These are phyloP conservation scores for Jamesozyma hellenica DNA, from an alignment of 805 yeast species.

Conservation along the genomic window DNA sequence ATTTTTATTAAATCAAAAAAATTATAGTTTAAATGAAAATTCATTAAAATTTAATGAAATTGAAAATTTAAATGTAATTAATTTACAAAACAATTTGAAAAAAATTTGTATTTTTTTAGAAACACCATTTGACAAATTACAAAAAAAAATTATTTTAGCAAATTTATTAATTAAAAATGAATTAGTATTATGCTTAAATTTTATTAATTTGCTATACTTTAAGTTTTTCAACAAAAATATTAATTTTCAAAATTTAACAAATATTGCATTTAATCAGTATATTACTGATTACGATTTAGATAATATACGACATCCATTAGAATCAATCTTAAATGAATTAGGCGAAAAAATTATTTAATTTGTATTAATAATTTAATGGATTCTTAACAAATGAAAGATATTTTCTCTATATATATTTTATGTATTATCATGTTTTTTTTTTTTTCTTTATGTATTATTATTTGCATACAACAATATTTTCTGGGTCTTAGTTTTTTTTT, in stretches of 20 bases:
- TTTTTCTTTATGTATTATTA: too few relatives aligned
- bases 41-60: constrained; percentile 13
- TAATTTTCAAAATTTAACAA: constrained; percentile 1
- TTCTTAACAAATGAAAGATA: too few relatives aligned
- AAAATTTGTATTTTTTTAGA: constrained; percentile 26
- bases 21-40: neutral
- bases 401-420: too few relatives aligned
- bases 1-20: constrained; percentile 2
- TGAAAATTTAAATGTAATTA: constrained; percentile 23
- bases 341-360: too few relatives aligned
- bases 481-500: too few relatives aligned
- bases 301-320: constrained; percentile 4
- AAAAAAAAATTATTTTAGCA: constrained; percentile 18
- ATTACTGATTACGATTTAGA: neutral
- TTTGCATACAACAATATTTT: too few relatives aligned
- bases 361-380: too few relatives aligned
- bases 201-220: constrained; percentile 3
- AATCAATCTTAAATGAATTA: constrained; percentile 1
- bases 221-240: neutral
- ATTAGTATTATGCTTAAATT: constrained; percentile 2
- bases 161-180: constrained; percentile 5
- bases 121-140: constrained; percentile 27
- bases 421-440: too few relatives aligned
- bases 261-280: constrained; percentile 4
- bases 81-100: constrained; percentile 29